Conservation (phyloP, 768 basidiomycete species). For the Termitomyces sp. region DNA sequence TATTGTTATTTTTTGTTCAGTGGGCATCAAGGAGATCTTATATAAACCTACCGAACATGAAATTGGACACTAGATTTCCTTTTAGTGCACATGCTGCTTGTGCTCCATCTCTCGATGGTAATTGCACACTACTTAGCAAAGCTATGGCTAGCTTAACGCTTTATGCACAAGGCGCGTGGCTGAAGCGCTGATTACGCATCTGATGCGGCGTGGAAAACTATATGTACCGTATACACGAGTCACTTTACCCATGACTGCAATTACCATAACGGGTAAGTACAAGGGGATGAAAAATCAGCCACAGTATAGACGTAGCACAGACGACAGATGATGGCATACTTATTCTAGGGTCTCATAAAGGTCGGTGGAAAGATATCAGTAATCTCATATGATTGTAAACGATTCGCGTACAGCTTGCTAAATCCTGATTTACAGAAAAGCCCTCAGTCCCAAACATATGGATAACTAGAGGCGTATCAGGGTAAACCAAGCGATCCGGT, state of each 20-base stretch:
- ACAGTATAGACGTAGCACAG: neutral
- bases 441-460: neutral
- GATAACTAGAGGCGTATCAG: neutral
- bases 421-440: neutral
- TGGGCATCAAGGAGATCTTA: slow-evolving; percentile 3
- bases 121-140: too few relatives aligned
- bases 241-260: too few relatives aligned
- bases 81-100: neutral
- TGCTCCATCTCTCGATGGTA: neutral
- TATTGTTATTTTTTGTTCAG: slow-evolving; percentile 31
- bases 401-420: too few relatives aligned
- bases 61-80: slow-evolving; percentile 14
- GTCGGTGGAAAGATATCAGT: neutral
- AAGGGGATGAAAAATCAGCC: neutral
- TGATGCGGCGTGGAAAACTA: too few relatives aligned
- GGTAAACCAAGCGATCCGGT: neutral
- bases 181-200: too few relatives aligned
- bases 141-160: neutral
- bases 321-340: too few relatives aligned
- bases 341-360: neutral
- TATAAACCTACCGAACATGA: slow-evolving; percentile 9
- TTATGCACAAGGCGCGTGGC: too few relatives aligned
- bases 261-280: too few relatives aligned
- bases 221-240: too few relatives aligned
- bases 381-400: too few relatives aligned